These are phyloP conservation scores for Zarea fungicola DNA, from an alignment of 2,329 filamentous ascomycete species.

Conservation along the genomic window DNA sequence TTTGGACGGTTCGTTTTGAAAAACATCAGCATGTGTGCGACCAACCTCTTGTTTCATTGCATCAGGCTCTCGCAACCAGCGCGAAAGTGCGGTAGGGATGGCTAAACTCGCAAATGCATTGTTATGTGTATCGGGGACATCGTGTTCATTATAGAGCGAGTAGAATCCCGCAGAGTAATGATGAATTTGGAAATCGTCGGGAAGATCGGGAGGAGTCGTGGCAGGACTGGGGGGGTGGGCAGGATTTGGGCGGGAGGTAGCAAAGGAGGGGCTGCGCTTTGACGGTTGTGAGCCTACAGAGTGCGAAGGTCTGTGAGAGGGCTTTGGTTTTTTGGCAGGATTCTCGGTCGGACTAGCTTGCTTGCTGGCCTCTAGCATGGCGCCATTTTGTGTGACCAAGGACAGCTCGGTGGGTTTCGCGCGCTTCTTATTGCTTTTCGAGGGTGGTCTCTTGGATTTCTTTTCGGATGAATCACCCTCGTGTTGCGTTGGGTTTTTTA, in stretches of 20 bases:
- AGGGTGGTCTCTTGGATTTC: conserved; percentile 66
- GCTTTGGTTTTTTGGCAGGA: conserved; percentile 75
- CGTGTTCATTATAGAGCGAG: conserved; percentile 62
- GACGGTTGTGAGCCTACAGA: conserved; percentile 66
- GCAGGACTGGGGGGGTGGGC: conserved; percentile 67
- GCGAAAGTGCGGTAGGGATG: conserved; percentile 68
- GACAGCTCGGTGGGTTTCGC: conserved; percentile 63
- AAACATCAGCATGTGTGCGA: conserved; percentile 61
- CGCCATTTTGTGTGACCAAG: conserved; percentile 60
- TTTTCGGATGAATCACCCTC: conserved; percentile 55
- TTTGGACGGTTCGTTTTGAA: conserved; percentile 47
- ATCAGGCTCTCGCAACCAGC: conserved; percentile 72
- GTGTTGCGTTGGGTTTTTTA: conserved; percentile 37
- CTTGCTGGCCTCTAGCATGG: conserved; percentile 51
- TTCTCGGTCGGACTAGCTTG: conserved; percentile 40
- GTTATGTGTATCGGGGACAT: conserved; percentile 55
- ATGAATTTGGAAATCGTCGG: conserved; percentile 58
- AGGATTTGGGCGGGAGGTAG: conserved; percentile 56
- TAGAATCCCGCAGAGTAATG: conserved; percentile 72
- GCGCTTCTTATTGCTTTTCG: conserved; percentile 78
- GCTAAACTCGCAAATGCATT: conserved; percentile 75
- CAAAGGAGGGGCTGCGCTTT: conserved; percentile 59
- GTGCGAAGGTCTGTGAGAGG: conserved; percentile 71
- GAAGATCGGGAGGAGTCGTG: conserved; percentile 64
- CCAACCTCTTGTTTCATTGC: conserved; percentile 64